phyloP scores from a whole-genome alignment of 345 rosid species.

The Boechera retrofracta region DNA sequence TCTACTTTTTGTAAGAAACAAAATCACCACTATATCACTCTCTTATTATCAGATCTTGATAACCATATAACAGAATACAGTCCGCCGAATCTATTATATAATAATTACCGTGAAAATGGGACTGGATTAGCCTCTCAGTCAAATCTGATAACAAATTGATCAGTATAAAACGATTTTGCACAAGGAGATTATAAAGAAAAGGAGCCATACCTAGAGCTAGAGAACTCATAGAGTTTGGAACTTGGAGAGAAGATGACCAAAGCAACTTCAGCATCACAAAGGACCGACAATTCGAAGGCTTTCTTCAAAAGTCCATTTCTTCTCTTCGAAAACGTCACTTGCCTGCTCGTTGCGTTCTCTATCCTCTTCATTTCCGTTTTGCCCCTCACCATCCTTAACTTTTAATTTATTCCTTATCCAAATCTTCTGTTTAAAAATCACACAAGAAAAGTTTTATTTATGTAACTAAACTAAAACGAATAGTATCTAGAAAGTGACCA shows the following conservation, averaged over 20 bases:
- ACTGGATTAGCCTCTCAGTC: slow-evolving; percentile 9
- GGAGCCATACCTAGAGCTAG: slow-evolving; percentile 58
- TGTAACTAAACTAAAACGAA: neutral
- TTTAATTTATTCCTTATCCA: neutral
- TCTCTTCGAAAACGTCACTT: slow-evolving; percentile 87
- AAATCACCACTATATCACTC: neutral
- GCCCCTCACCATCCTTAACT: slow-evolving; percentile 71
- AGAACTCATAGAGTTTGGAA: slow-evolving; percentile 81
- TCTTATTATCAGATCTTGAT: neutral
- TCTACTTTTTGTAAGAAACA: neutral
- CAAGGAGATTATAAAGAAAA: neutral
- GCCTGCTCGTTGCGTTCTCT: slow-evolving; percentile 85
- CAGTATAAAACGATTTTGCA: neutral
- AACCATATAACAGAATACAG: neutral
- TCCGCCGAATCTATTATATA: neutral
- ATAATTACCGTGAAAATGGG: neutral
- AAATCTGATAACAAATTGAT: neutral
- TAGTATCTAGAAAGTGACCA: neutral
- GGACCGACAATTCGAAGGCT: slow-evolving; percentile 82
- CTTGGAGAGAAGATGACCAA: slow-evolving; percentile 79
- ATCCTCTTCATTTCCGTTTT: slow-evolving; percentile 91
- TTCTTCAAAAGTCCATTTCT: slow-evolving; percentile 81
- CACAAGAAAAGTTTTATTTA: neutral
- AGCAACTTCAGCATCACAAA: slow-evolving; percentile 86
- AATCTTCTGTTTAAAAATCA: neutral